Evolutionary conservation across 2,329 filamentous ascomycete genomes (phyloP), one percentile per base, ranked within the genome.

Genomic region (Aspergillus piperis): DNA sequence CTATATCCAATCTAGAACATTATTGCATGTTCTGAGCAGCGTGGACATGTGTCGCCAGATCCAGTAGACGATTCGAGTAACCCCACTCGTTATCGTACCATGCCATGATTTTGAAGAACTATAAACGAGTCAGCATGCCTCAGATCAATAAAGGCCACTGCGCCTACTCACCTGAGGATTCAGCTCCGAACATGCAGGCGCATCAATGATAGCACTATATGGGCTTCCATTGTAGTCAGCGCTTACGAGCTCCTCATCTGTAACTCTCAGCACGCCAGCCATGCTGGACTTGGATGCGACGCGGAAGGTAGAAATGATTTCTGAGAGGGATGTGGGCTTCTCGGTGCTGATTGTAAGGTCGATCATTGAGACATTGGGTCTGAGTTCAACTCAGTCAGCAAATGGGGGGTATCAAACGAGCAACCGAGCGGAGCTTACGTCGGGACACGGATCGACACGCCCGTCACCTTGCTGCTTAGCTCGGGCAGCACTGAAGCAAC

Each of bases 51-150:
- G 15, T 10, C 17, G 70, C 66, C 73, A 92, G 87, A 80, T 92
- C 89, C 68, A 91, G 81, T 72, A 91, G 87, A 83, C 89, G 92
- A 82, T 91, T 91, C 78, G 89, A 92, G 87, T 96, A 96, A 73
- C 91, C 92, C 91, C 91, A 96, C 86, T 96, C 92, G 83, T 96
- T 96, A 84, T 94, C 91, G 82, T 95, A 94, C 92, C 92, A 96
- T 70, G 87, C 87, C 79, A 96, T 89, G 65, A 96, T 86, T 87
- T 96, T 96, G 84, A 95, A 89, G 78, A 96, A 96, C 87, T 96
- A 90, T 71, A 89, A 82, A 86, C 2, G n/a, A 8, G 6, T 21
- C 23, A 42, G 39, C 39, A 42, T 42, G n/a, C 8, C 8, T 30
- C 11, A 17, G 11, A 10, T 11, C 7, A 15, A 48, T 48, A 1